phyloP scores from a whole-genome alignment of 768 basidiomycete genomes.

The Leccinum aurantiacum region DNA sequence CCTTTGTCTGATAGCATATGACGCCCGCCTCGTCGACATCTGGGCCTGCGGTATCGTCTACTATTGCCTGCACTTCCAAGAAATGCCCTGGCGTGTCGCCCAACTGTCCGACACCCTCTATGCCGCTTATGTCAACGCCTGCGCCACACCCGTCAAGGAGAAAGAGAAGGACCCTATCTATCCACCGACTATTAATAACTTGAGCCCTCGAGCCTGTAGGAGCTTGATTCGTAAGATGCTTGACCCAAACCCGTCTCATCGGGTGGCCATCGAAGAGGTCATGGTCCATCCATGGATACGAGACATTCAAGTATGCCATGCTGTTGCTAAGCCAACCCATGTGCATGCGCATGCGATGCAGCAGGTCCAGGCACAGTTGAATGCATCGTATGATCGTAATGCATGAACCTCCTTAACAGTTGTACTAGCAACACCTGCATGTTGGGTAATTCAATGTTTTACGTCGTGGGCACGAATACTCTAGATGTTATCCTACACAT shows the following conservation, averaged over 20 bases:
- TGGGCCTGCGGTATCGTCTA: slow-evolving; percentile 98
- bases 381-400: slow-evolving; percentile 6
- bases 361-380: slow-evolving; percentile 50
- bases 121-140: slow-evolving; percentile 61
- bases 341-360: slow-evolving; percentile 69
- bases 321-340: slow-evolving; percentile 61
- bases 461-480: slow-evolving; percentile 5
- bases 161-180: slow-evolving; percentile 33
- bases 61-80: slow-evolving; percentile 97
- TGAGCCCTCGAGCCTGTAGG: slow-evolving; percentile 83
- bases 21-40: slow-evolving; percentile 94
- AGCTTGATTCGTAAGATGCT: slow-evolving; percentile 89
- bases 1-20: slow-evolving; percentile 67
- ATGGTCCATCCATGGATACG: slow-evolving; percentile 77
- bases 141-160: slow-evolving; percentile 32
- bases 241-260: slow-evolving; percentile 83
- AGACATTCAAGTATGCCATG: slow-evolving; percentile 80
- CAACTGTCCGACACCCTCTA: slow-evolving; percentile 82
- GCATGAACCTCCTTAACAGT: not conserved
- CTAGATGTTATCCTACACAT: slow-evolving; percentile 24
- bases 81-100: slow-evolving; percentile 96
- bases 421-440: not conserved
- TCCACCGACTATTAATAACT: slow-evolving; percentile 79
- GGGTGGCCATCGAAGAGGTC: slow-evolving; percentile 78
- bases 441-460: slow-evolving; percentile 3